These are phyloP conservation scores for Candida nitratophila DNA, from an alignment of 805 yeast genomes.

Conservation along the genomic window DNA sequence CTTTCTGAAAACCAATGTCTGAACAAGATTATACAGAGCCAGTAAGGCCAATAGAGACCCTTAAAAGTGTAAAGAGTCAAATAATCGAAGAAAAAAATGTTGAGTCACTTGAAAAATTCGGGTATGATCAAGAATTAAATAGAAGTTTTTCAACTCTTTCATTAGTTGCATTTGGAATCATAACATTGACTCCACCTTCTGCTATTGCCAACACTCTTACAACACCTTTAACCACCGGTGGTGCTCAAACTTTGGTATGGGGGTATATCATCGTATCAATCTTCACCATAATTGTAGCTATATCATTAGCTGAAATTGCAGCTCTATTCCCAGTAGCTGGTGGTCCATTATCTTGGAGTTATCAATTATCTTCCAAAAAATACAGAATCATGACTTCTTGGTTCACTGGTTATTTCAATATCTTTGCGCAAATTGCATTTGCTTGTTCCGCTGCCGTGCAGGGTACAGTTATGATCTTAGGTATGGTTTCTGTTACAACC, in stretches of 20 bases:
- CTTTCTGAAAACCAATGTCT: too few species aligned
- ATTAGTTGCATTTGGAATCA: constrained; percentile 18
- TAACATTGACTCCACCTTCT: constrained; percentile 18
- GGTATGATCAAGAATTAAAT: constrained; percentile 20
- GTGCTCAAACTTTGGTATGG: constrained; percentile 21
- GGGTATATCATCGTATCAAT: constrained; percentile 19
- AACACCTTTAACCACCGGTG: constrained; percentile 17
- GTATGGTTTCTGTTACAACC: constrained; percentile 13
- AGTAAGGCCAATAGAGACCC: too few species aligned
- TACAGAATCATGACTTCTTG: constrained; percentile 22
- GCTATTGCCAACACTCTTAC: constrained; percentile 20
- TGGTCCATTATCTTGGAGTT: constrained; percentile 30
- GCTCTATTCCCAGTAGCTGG: constrained; percentile 28
- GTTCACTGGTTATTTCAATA: constrained; percentile 24
- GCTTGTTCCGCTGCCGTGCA: constrained; percentile 20
- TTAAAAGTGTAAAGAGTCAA: background rate
- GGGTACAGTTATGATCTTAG: constrained; percentile 16
- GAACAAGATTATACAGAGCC: too few species aligned
- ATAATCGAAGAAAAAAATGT: background rate
- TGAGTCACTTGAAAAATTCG: constrained; percentile 13
- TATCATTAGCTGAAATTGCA: constrained; percentile 25
- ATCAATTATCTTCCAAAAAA: constrained; percentile 19
- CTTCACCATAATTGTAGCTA: constrained; percentile 18
- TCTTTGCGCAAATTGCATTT: constrained; percentile 20
- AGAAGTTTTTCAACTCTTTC: constrained; percentile 17